A percentile compares a stretch with the other conserved stretches of the same genome.
phyloP scores from a whole-genome alignment of 805 yeast species.

The Saccharomycopsis microspora region DNA sequence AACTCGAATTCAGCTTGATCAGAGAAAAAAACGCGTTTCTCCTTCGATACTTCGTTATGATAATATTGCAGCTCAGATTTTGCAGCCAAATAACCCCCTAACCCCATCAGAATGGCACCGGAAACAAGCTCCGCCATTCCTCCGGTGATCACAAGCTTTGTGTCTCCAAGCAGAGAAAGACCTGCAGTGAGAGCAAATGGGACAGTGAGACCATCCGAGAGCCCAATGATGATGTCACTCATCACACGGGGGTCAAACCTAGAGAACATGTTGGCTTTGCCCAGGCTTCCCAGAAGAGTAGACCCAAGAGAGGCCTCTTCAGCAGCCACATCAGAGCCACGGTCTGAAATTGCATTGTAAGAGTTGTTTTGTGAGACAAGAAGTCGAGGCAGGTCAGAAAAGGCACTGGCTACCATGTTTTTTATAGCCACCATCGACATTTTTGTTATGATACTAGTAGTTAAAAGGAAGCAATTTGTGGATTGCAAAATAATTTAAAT shows the following conservation, averaged over 20 bases:
- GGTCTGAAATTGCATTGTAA: neutral
- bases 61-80: conserved; percentile 75
- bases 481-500: too few relatives aligned
- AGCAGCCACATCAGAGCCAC: neutral
- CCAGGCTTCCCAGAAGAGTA: neutral
- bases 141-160: conserved; percentile 89
- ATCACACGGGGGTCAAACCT: conserved; percentile 82
- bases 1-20: conserved; percentile 56
- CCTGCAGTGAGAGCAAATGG: conserved; percentile 99
- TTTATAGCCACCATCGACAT: conserved; percentile 15
- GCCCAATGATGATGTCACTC: conserved; percentile 87
- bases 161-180: conserved; percentile 77
- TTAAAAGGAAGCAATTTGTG: too few relatives aligned
- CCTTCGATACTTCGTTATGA: conserved; percentile 57
- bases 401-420: conserved; percentile 7
- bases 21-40: conserved; percentile 55
- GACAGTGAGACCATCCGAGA: conserved; percentile 91
- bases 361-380: too few relatives aligned
- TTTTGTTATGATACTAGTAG: neutral
- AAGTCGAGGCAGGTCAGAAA: neutral
- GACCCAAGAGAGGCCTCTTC: conserved; percentile 3
- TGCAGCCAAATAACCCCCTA: conserved; percentile 95
- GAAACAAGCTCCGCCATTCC: conserved; percentile 96
- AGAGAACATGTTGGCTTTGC: conserved; percentile 23
- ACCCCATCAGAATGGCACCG: conserved; percentile 96